These are phyloP conservation scores for Phytophthora quininea DNA, from an alignment of 352 stramenopile species.

Conservation along the genomic window DNA sequence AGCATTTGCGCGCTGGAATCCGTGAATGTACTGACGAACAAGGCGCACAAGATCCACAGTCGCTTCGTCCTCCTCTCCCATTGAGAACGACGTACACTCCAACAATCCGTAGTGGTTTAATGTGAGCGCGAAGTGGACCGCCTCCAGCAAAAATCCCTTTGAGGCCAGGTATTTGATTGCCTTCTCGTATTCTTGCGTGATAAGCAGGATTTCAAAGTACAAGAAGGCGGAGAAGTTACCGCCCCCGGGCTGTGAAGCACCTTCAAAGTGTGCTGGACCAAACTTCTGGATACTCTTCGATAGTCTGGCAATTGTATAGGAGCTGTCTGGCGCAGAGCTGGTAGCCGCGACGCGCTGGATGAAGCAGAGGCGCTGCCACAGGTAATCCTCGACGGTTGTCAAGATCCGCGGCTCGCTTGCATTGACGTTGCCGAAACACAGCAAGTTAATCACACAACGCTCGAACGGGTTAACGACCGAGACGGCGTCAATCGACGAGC, in stretches of 20 bases:
- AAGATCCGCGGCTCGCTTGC: conserved; percentile 75
- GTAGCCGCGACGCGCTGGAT: conserved; percentile 54
- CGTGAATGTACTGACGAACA: conserved; percentile 84
- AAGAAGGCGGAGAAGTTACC: conserved; percentile 64
- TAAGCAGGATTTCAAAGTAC: conserved; percentile 83
- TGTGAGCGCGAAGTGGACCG: conserved; percentile 81
- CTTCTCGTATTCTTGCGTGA: conserved; percentile 82
- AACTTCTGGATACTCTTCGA: conserved; percentile 82
- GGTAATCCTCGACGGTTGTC: conserved; percentile 85
- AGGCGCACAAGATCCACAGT: conserved; percentile 74
- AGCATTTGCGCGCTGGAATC: conserved; percentile 80
- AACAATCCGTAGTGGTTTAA: conserved; percentile 81
- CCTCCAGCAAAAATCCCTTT: conserved; percentile 79
- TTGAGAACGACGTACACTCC: conserved; percentile 58
- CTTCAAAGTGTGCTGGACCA: conserved; percentile 74
- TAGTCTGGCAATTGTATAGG: conserved; percentile 68
- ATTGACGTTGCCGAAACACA: conserved; percentile 82
- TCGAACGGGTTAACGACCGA: conserved; percentile 79
- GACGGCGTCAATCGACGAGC: conserved; percentile 73
- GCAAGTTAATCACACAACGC: conserved; percentile 80
- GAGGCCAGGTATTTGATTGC: conserved; percentile 82
- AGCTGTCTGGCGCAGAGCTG: conserved; percentile 50
- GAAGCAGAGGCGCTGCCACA: conserved; percentile 87
- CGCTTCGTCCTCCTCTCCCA: conserved; percentile 66
- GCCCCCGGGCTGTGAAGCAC: conserved; percentile 38